phyloP scores from a whole-genome alignment of 352 stramenopile genomes.

The Phytophthora sansomeana region DNA sequence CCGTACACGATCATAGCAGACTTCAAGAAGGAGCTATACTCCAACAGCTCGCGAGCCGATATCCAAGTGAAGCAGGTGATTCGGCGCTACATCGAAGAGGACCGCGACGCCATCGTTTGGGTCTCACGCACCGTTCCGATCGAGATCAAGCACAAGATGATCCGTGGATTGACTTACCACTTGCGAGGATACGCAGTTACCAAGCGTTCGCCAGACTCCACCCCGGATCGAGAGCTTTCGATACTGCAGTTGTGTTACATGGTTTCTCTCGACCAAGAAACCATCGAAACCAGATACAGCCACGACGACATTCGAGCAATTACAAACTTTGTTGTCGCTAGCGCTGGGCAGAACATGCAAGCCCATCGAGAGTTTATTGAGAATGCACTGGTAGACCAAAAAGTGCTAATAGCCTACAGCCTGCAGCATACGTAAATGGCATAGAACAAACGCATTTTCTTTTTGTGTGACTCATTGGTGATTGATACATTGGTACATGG shows the following conservation, averaged over 20 bases:
- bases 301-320: constrained; percentile 10
- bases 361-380: constrained; percentile 30
- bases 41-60: constrained; percentile 42
- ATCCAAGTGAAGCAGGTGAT: constrained; percentile 58
- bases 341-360: constrained; percentile 16
- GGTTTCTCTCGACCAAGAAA: constrained; percentile 16
- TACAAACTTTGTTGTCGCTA: constrained; percentile 27
- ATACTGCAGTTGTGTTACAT: constrained; percentile 24
- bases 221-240: constrained; percentile 2
- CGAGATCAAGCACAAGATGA: constrained; percentile 52
- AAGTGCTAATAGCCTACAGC: not conserved
- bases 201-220: constrained; percentile 10
- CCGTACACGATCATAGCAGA: constrained; percentile 54
- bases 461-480: no score
- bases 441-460: no score
- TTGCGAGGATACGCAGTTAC: constrained; percentile 57
- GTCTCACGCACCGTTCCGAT: constrained; percentile 35
- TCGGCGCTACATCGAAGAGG: constrained; percentile 49
- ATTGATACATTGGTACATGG: no score
- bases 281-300: constrained; percentile 5
- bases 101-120: constrained; percentile 56
- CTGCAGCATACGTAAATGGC: no score
- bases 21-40: constrained; percentile 50
- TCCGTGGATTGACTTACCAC: constrained; percentile 38
- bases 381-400: constrained; percentile 22